Conservation (phyloP, 306 rosid species). For the Argentina anserina region DNA sequence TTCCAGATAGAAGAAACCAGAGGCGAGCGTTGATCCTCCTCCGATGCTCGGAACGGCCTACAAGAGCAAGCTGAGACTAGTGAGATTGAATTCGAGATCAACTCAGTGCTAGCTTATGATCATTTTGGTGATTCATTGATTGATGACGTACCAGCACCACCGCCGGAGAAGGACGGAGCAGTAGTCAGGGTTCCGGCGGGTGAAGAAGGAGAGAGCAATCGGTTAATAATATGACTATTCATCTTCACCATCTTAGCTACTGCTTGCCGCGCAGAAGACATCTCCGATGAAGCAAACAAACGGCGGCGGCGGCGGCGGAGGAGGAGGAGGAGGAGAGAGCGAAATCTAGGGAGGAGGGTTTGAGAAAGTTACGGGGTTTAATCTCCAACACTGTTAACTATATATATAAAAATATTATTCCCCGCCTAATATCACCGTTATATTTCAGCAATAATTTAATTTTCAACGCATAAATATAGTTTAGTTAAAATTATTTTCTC, state of each 20-base stretch:
- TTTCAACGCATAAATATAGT: too few species aligned
- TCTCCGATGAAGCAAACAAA: background rate
- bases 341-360: too few species aligned
- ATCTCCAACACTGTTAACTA: too few species aligned
- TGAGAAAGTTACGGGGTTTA: too few species aligned
- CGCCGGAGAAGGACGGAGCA: background rate
- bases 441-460: too few species aligned
- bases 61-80: background rate
- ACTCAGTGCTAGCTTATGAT: background rate
- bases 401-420: too few species aligned
- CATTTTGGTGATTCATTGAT: background rate
- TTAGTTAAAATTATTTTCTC: too few species aligned
- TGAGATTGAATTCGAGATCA: background rate
- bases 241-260: background rate
- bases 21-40: slow-evolving; percentile 35
- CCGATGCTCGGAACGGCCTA: slow-evolving; percentile 40
- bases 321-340: background rate
- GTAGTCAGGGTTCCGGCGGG: too few species aligned
- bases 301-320: background rate
- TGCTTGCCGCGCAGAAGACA: background rate
- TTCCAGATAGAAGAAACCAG: slow-evolving; percentile 34
- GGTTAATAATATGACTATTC: background rate
- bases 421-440: too few species aligned
- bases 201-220: background rate
- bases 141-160: background rate